These are phyloP conservation scores for Backusella westeae DNA, from an alignment of 192 early-diverging fungal genomes.

Conservation along the genomic window DNA sequence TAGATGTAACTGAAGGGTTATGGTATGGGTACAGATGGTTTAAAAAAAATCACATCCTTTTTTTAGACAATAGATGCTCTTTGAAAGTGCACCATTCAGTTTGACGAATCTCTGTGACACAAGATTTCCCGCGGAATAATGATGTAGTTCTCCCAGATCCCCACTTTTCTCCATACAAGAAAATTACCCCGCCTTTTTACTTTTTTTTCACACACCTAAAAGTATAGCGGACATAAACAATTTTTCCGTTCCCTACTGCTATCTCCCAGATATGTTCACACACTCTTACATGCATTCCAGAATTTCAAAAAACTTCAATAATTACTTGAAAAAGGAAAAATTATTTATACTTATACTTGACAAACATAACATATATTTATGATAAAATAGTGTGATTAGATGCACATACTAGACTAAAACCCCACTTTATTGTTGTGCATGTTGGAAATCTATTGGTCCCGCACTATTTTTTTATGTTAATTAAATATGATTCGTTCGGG, in stretches of 20 bases:
- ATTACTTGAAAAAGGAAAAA: neutral
- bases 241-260: constrained; percentile 2
- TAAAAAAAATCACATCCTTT: neutral
- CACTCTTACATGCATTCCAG: neutral
- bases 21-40: neutral
- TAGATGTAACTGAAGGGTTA: neutral
- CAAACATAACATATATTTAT: neutral
- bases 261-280: constrained; percentile 4
- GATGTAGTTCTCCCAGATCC: neutral
- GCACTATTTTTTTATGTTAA: neutral
- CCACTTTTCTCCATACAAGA: neutral
- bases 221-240: neutral
- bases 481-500: constrained; percentile 6
- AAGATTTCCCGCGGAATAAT: neutral
- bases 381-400: neutral
- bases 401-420: neutral
- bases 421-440: constrained; percentile 1
- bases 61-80: neutral
- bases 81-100: neutral
- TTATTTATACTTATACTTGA: neutral
- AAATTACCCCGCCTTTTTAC: neutral
- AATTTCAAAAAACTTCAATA: neutral
- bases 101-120: neutral
- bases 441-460: neutral
- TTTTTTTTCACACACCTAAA: neutral